Conservation (phyloP, 2,329 filamentous ascomycete genomes). For the Lecanoromycetidae sp. region DNA sequence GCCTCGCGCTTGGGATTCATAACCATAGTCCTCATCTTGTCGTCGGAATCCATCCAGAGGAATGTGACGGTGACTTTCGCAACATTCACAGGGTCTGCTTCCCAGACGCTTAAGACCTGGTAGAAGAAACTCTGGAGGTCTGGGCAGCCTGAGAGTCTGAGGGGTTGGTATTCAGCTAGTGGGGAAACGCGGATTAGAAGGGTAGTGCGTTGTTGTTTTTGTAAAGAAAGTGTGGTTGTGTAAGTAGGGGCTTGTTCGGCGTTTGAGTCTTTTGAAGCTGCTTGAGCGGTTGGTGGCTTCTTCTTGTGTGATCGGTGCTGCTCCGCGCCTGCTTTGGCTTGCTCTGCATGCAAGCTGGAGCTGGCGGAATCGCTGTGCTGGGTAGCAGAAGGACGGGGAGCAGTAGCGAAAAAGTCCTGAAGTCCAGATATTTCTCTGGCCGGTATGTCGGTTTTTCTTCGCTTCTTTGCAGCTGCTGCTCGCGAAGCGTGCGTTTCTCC, state of each 20-base stretch:
- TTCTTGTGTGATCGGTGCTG: too few relatives aligned
- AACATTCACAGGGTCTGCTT: not conserved
- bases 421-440: not conserved
- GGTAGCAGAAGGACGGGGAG: not conserved
- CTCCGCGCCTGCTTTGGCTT: not conserved
- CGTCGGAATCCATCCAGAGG: not conserved
- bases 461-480: not conserved
- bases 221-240: not conserved
- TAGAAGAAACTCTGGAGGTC: not conserved
- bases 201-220: not conserved
- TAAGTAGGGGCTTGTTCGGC: too few relatives aligned
- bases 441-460: not conserved
- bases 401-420: not conserved
- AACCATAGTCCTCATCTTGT: not conserved
- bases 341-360: not conserved
- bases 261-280: not conserved
- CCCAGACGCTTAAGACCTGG: not conserved
- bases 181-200: not conserved
- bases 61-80: not conserved
- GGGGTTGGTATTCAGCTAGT: not conserved
- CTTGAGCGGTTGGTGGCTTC: not conserved
- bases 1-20: conserved; percentile 1
- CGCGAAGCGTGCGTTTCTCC: too few relatives aligned
- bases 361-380: not conserved
- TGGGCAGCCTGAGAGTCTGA: not conserved